Evolutionary conservation across 805 yeast genomes (phyloP).

Genomic region (Teunomyces tritomae): DNA sequence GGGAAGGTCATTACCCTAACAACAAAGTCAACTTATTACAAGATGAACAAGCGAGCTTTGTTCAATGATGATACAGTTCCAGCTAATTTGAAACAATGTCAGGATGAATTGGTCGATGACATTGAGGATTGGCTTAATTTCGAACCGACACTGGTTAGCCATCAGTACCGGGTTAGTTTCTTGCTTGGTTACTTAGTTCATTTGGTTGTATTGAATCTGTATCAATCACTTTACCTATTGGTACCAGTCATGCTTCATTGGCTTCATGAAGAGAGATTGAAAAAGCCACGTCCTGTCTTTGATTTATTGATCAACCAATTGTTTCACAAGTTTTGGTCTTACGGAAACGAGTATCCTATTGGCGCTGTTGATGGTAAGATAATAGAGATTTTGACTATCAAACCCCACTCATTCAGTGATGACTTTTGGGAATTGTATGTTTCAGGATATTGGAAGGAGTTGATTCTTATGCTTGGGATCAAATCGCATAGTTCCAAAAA

Average conservation of each 20-base stretch:
- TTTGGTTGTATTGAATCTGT: conserved; percentile 34
- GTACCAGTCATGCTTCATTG: conserved; percentile 38
- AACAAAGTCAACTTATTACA: conserved; percentile 32
- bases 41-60: conserved; percentile 26
- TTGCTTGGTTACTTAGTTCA: conserved; percentile 35
- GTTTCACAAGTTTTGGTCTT: conserved; percentile 25
- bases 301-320: conserved; percentile 8
- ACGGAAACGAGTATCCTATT: conserved; percentile 9
- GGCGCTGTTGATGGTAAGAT: conserved; percentile 12
- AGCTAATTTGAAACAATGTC: conserved; percentile 16
- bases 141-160: conserved; percentile 26
- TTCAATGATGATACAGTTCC: conserved; percentile 28
- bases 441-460: conserved; percentile 29
- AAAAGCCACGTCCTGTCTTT: background rate
- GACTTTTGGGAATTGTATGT: conserved; percentile 27
- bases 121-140: conserved; percentile 36
- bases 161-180: conserved; percentile 20
- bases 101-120: conserved; percentile 27
- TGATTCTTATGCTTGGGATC: conserved; percentile 14
- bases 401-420: background rate
- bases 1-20: conserved; percentile 36
- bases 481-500: background rate
- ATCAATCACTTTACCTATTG: conserved; percentile 25
- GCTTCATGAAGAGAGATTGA: conserved; percentile 26
- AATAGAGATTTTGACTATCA: conserved; percentile 14